These are phyloP conservation scores for Hapsidospora chrysogenum DNA, from an alignment of 495 filamentous ascomycete species.

Conservation along the genomic window DNA sequence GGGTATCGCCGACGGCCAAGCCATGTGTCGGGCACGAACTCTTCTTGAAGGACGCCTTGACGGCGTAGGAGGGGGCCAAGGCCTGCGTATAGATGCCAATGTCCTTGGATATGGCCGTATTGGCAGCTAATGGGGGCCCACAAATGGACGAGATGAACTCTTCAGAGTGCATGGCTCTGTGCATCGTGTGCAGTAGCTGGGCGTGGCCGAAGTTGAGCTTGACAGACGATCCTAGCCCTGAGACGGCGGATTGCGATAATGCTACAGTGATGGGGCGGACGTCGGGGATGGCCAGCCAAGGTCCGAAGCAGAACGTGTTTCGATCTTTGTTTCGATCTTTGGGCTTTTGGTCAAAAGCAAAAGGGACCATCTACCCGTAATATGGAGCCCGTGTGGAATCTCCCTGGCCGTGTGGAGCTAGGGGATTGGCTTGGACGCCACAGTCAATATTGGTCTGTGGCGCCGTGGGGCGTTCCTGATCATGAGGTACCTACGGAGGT, in stretches of 20 bases:
- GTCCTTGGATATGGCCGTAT: slow-evolving; percentile 52
- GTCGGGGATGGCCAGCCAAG: not conserved
- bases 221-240: not conserved
- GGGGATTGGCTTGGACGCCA: no score
- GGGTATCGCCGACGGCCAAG: slow-evolving; percentile 63
- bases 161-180: slow-evolving; percentile 74
- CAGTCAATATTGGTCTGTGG: no score
- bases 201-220: no score
- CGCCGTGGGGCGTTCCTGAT: no score
- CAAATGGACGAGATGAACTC: slow-evolving; percentile 61
- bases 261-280: not conserved
- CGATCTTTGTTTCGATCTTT: not conserved
- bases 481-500: no score
- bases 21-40: slow-evolving; percentile 65
- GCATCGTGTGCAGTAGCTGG: no score
- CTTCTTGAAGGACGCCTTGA: slow-evolving; percentile 77
- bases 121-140: slow-evolving; percentile 43
- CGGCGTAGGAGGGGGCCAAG: slow-evolving; percentile 52
- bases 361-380: not conserved
- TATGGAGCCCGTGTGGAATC: no score
- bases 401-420: no score
- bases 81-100: slow-evolving; percentile 74
- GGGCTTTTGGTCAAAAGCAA: not conserved
- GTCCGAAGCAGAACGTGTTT: not conserved
- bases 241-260: not conserved